phyloP scores from a whole-genome alignment of 2,329 filamentous ascomycete genomes.

The Aspergillus tanneri region DNA sequence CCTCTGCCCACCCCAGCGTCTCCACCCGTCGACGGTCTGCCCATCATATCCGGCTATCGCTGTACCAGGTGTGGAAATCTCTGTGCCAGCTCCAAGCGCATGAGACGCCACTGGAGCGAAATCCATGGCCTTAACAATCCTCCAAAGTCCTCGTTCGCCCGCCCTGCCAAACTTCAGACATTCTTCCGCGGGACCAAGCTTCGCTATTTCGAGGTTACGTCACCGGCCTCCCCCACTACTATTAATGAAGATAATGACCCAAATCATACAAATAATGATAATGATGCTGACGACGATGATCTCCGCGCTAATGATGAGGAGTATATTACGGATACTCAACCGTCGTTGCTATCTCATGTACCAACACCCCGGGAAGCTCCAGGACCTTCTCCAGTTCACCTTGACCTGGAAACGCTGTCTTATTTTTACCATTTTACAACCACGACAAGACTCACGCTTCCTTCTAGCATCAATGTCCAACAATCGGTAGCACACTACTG shows the following conservation, averaged over 20 bases:
- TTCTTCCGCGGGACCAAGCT: constrained; percentile 13
- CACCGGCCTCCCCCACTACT: background rate
- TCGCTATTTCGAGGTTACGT: constrained; percentile 10
- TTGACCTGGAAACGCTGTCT: constrained; percentile 5
- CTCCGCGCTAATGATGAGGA: no score
- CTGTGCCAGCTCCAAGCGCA: constrained; percentile 11
- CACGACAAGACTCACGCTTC: constrained; percentile 1
- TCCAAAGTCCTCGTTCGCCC: background rate
- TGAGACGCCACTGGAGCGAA: constrained; percentile 8
- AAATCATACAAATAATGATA: no score
- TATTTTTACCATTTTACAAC: constrained; percentile 12
- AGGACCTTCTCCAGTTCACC: no score
- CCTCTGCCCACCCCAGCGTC: background rate
- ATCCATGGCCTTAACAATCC: background rate
- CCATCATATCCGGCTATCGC: constrained; percentile 6
- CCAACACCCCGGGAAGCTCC: background rate
- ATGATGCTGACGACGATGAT: no score
- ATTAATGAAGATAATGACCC: background rate
- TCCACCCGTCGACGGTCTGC: constrained; percentile 1
- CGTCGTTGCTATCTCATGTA: no score
- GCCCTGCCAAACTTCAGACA: constrained; percentile 7
- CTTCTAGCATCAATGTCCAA: background rate
- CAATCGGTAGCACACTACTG: background rate
- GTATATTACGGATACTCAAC: no score
- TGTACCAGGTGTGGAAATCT: constrained; percentile 10